Evolutionary conservation across 192 early-diverging fungal genomes (phyloP).

Genomic region (Oehlia diaphana): DNA sequence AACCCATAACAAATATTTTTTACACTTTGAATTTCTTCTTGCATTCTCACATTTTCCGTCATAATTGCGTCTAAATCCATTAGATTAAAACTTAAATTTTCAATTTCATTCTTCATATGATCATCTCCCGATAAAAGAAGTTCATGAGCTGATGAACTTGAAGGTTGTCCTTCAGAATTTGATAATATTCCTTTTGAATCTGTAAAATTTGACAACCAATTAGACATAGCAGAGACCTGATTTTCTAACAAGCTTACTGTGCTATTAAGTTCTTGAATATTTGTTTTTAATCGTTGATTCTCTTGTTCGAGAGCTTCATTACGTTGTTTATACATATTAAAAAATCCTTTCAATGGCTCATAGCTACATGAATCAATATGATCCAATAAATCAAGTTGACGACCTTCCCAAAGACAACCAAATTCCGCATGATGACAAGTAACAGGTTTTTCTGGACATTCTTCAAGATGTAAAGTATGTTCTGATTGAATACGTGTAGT

Average conservation of each 20-base stretch:
- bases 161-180: background rate
- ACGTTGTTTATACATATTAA: slow-evolving; percentile 46
- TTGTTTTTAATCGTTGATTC: slow-evolving; percentile 42
- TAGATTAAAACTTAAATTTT: slow-evolving; percentile 54
- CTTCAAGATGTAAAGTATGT: slow-evolving; percentile 44
- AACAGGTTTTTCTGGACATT: slow-evolving; percentile 45
- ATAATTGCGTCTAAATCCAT: slow-evolving; percentile 65
- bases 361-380: slow-evolving; percentile 60
- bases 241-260: slow-evolving; percentile 37
- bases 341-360: slow-evolving; percentile 58
- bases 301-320: slow-evolving; percentile 47
- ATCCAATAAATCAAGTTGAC: slow-evolving; percentile 33
- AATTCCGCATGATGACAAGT: slow-evolving; percentile 46
- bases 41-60: slow-evolving; percentile 61
- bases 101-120: slow-evolving; percentile 54
- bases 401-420: slow-evolving; percentile 65
- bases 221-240: slow-evolving; percentile 34
- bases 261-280: slow-evolving; percentile 35
- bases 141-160: slow-evolving; percentile 27
- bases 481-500: slow-evolving; percentile 40
- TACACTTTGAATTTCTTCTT: slow-evolving; percentile 70
- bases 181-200: background rate
- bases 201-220: slow-evolving; percentile 28
- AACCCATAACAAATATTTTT: slow-evolving; percentile 63
- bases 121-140: slow-evolving; percentile 53